Conservation (phyloP, 1,284 basidiomycete genomes). For the Microstroma glucosiphilum region DNA sequence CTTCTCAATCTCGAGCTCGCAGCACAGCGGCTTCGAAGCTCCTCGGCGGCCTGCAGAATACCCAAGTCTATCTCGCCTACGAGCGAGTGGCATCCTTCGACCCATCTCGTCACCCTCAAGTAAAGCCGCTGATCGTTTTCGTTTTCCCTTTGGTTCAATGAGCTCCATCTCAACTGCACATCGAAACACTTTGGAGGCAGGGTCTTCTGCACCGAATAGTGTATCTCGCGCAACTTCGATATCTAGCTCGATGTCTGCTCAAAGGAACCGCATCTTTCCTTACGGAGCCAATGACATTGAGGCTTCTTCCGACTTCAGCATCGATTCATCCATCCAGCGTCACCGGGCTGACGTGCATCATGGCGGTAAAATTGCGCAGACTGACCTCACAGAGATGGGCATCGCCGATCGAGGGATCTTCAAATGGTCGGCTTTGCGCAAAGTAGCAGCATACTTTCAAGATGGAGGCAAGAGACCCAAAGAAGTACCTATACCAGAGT, state of each 20-base stretch:
- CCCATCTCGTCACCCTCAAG: conserved; percentile 21
- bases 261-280: background rate
- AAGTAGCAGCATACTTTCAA: conserved; percentile 57
- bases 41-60: conserved; percentile 16
- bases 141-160: conserved; percentile 26
- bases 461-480: conserved; percentile 37
- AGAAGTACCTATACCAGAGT: conserved; percentile 56
- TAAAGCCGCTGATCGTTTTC: conserved; percentile 34
- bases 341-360: background rate
- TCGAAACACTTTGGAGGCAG: background rate
- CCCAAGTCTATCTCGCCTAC: conserved; percentile 10
- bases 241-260: background rate
- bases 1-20: conserved; percentile 22
- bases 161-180: background rate
- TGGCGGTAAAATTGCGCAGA: background rate
- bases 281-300: background rate
- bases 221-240: background rate
- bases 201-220: background rate
- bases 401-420: conserved; percentile 59
- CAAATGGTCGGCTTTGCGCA: conserved; percentile 69
- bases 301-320: background rate
- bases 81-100: conserved; percentile 15
- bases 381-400: background rate
- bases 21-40: conserved; percentile 15
- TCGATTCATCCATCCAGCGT: background rate